Base-by-base conservation (phyloP, 2,329 filamentous ascomycete genomes). In the Talaromyces sp. region DNA sequence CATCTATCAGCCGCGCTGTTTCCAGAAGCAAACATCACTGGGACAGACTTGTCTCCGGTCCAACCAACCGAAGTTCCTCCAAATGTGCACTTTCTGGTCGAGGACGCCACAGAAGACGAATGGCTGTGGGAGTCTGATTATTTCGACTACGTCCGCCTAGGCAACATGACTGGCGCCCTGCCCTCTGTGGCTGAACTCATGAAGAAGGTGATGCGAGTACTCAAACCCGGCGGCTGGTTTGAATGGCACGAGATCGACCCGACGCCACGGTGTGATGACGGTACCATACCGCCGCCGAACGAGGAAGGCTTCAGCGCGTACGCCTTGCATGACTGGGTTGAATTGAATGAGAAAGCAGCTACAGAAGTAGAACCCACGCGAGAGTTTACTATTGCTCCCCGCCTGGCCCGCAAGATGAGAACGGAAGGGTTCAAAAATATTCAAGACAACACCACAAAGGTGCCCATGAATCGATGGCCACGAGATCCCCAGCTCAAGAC, bases 51-150 rank as follows among this genome's bases (percentile, higher is more conserved):
- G 5, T 89, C 87, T 0, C 87, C 87, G 1, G 86, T 89, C 30
- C 88, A 90, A 68, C 87, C 87, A 2, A 76, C 77, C 4, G 79
- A 83, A 55, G 87, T 91, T 0, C 89, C 90, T 0, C 83, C 84
- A 18, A 93, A 93, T 65, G 87, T 92, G 14, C 84, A 86, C 64
- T 93, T 93, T 66, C 86, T 86, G 63, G 83, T 93, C 53, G 89
- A 92, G 69, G 89, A 92, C 68, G 81, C 81, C 69, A 81, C 82
- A 3, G 85, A 87, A 68, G 77, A 81, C 1, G 82, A 89, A 60
- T 87, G 85, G 85, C 76, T 83, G 75, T 70, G 85, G 75, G 75
- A 79, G 5, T 68, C 75, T 0, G 67, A 79, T 60, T 68, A 79
- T 65, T 81, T 87, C 67, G 85, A 88, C 72, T 83, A 83, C 63